Conservation (phyloP, 1,284 basidiomycete species). For the Schizopora paradoxa region DNA sequence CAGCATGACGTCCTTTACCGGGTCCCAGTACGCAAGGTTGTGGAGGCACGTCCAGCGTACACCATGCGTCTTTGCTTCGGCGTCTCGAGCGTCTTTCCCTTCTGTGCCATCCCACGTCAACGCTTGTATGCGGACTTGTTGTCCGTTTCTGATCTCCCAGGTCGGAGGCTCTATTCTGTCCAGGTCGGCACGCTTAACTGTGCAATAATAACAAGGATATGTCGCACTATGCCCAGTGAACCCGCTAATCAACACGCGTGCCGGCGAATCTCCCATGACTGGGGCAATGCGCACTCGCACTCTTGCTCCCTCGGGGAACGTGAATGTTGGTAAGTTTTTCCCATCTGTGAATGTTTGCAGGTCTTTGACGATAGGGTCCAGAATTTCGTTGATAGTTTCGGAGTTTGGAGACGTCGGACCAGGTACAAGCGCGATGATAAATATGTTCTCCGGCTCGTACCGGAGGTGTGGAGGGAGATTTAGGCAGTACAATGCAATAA, state of each 20-base stretch:
- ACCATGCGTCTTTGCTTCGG: background rate
- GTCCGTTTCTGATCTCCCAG: background rate
- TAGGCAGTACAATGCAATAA: background rate
- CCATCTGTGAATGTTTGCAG: too few relatives aligned
- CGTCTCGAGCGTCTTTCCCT: background rate
- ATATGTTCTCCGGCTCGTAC: too few relatives aligned
- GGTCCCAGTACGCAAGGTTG: background rate
- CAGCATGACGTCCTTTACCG: background rate
- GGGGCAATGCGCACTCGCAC: too few relatives aligned
- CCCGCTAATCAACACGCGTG: too few relatives aligned
- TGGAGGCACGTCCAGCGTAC: background rate
- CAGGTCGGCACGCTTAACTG: slow-evolving; percentile 11
- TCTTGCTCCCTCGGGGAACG: too few relatives aligned
- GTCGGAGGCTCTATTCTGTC: background rate
- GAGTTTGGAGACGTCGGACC: too few relatives aligned
- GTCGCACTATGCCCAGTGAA: slow-evolving; percentile 27
- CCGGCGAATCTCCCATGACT: too few relatives aligned
- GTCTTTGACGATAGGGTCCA: too few relatives aligned
- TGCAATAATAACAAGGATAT: slow-evolving; percentile 24
- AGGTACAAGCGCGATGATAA: too few relatives aligned
- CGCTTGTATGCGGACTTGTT: background rate
- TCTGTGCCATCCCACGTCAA: background rate
- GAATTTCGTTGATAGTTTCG: too few relatives aligned
- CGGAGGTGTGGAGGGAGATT: background rate
- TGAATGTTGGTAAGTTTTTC: too few relatives aligned